A percentile compares a stretch with the other conserved stretches of the same genome.
These are phyloP conservation scores for Xylaria sp. DNA, from an alignment of 2,329 filamentous ascomycete genomes.

Conservation along the genomic window DNA sequence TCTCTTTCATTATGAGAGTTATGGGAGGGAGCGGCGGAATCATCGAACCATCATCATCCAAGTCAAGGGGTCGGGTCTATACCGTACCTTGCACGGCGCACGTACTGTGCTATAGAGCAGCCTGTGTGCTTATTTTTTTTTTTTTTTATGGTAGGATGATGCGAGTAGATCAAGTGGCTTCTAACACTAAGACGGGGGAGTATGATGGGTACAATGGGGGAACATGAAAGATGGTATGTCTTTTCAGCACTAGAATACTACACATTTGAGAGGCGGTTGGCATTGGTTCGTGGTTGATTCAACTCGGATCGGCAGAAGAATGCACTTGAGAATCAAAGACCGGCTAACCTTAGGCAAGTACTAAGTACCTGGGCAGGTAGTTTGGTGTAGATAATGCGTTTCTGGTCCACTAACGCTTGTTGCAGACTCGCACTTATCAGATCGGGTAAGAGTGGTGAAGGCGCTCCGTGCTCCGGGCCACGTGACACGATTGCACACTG, in stretches of 20 bases:
- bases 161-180: slow-evolving; percentile 9
- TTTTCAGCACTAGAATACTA: slow-evolving; percentile 13
- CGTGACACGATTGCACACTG: slow-evolving; percentile 29
- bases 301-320: slow-evolving; percentile 24
- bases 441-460: slow-evolving; percentile 24
- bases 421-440: slow-evolving; percentile 31
- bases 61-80: slow-evolving; percentile 32
- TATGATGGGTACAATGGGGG: too few species aligned
- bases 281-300: slow-evolving; percentile 12
- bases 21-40: slow-evolving; percentile 32
- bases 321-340: slow-evolving; percentile 16
- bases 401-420: slow-evolving; percentile 21
- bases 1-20: slow-evolving; percentile 19
- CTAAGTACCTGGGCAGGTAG: neutral
- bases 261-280: slow-evolving; percentile 14
- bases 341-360: neutral
- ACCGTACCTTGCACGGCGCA: slow-evolving; percentile 38
- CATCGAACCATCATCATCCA: slow-evolving; percentile 40
- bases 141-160: neutral
- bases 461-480: slow-evolving; percentile 29
- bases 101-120: slow-evolving; percentile 13
- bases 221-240: slow-evolving; percentile 5
- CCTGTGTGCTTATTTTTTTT: neutral
- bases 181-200: slow-evolving; percentile 4
- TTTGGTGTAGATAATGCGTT: slow-evolving; percentile 17